Evolutionary conservation across 2,329 filamentous ascomycete genomes (phyloP).

Genomic region (Aureobasidium pullulans): DNA sequence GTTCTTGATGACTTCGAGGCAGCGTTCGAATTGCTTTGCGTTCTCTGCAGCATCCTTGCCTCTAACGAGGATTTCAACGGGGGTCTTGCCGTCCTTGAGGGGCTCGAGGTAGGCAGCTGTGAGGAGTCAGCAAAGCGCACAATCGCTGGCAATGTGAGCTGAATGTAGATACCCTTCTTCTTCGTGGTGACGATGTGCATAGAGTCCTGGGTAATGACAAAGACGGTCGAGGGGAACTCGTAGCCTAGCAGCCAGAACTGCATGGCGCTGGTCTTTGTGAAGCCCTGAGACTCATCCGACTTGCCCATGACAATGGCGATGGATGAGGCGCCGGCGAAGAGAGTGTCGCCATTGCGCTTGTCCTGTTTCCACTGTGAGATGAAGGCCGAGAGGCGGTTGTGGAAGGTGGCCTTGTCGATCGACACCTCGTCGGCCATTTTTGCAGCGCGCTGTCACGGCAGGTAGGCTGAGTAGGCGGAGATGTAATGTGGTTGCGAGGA

Average conservation of each 20-base stretch:
- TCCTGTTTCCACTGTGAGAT: constrained; percentile 92
- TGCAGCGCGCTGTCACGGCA: constrained; percentile 14
- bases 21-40: constrained; percentile 78
- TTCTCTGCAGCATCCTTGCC: constrained; percentile 90
- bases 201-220: constrained; percentile 81
- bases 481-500: neutral
- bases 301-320: constrained; percentile 92
- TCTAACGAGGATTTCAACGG: constrained; percentile 83
- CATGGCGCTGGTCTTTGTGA: constrained; percentile 93
- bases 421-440: constrained; percentile 73
- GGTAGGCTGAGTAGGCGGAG: neutral
- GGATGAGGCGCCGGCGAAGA: constrained; percentile 80
- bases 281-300: constrained; percentile 77
- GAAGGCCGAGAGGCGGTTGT: constrained; percentile 83
- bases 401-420: constrained; percentile 90
- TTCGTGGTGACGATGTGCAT: constrained; percentile 91
- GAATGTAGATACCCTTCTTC: constrained; percentile 75
- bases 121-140: constrained; percentile 27
- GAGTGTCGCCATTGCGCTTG: constrained; percentile 75
- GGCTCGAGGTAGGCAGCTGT: constrained; percentile 86
- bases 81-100: constrained; percentile 84
- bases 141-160: neutral
- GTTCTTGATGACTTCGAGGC: constrained; percentile 77
- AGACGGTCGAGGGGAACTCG: constrained; percentile 92
- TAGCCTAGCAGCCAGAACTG: constrained; percentile 98